Conservation (phyloP, 176 grass and related monocot species). For the Musa beccarii region DNA sequence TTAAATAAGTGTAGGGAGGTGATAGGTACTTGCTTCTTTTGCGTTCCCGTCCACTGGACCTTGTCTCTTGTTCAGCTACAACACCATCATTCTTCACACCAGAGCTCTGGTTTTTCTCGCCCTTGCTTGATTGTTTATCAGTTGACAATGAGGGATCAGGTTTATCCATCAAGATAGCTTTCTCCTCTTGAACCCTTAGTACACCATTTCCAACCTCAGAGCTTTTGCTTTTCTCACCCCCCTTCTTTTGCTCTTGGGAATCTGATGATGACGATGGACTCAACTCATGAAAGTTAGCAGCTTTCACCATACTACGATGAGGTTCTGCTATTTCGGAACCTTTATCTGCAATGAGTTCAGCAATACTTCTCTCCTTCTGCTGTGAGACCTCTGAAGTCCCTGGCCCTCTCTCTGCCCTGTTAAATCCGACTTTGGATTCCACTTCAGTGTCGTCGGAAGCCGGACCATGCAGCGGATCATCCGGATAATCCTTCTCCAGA, state of each 20-base stretch:
- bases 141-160: not conserved
- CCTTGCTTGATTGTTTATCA: not conserved
- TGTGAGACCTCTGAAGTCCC: slow-evolving; percentile 7
- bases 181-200: not conserved
- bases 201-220: not conserved
- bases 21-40: slow-evolving; percentile 92
- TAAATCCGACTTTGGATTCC: not conserved
- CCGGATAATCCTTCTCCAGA: not conserved
- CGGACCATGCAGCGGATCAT: not conserved
- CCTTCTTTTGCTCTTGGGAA: not conserved
- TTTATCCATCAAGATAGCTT: not conserved
- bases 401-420: slow-evolving; percentile 3
- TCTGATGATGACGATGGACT: not conserved
- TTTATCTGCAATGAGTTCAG: slow-evolving; percentile 10
- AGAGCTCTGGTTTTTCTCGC: no score
- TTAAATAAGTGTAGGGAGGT: slow-evolving; percentile 46
- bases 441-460: not conserved
- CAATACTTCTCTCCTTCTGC: slow-evolving; percentile 19
- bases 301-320: not conserved
- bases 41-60: slow-evolving; percentile 37
- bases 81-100: not conserved
- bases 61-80: not conserved
- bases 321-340: not conserved
- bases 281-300: no score
- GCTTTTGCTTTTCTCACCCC: not conserved